These are phyloP conservation scores for Tieghemiomyces parasiticus DNA, from an alignment of 192 early-diverging fungal species.

Conservation along the genomic window DNA sequence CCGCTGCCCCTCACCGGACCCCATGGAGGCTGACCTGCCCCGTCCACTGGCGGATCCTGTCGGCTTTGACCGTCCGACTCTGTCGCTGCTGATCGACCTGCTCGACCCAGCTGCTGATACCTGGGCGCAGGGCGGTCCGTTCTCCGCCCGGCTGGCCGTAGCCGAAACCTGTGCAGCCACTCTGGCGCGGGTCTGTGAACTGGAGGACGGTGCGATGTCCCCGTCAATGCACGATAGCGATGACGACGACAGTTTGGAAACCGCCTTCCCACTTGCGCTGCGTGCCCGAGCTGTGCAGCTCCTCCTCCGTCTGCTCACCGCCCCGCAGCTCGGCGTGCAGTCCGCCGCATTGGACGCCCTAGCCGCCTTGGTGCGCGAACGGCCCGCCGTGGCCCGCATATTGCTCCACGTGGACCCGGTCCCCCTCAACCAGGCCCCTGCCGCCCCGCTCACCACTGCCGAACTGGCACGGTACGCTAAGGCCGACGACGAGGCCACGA, in stretches of 20 bases:
- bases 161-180: background rate
- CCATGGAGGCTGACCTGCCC: no score
- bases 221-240: no score
- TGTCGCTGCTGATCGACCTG: background rate
- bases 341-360: conserved; percentile 8
- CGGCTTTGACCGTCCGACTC: background rate
- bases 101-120: background rate
- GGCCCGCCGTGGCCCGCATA: background rate
- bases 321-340: background rate
- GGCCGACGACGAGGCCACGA: background rate
- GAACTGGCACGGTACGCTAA: background rate
- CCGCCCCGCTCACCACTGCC: background rate
- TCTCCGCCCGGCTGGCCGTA: background rate
- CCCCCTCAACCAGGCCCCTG: background rate
- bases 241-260: no score
- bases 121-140: background rate
- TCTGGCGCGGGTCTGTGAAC: background rate
- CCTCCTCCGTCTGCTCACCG: background rate
- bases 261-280: background rate
- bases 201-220: no score
- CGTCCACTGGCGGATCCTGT: no score
- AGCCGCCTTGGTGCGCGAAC: conserved; percentile 1
- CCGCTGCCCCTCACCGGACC: no score
- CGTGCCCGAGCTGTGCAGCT: conserved; percentile 5
- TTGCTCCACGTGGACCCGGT: background rate